Base-by-base conservation (phyloP, 805 yeast genomes). In the Alloascoidea africana region DNA sequence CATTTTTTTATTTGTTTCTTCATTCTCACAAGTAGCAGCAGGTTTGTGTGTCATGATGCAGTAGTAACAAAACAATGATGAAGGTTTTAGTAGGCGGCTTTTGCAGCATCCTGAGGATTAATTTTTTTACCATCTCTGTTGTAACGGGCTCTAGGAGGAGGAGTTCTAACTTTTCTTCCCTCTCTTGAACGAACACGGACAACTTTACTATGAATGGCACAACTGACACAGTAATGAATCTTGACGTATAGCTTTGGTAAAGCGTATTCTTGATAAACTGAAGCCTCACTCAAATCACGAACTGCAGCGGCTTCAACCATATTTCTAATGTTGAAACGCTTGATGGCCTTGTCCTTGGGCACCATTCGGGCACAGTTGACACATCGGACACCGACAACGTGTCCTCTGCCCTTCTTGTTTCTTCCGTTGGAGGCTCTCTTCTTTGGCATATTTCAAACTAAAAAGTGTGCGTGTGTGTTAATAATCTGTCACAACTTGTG, bases 391-490 rank as follows among this genome's bases (percentile, higher is more conserved):
- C 95, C 94, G 72, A 83, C 84, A 70, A 84, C 96, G 95, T 91
- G 97, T 67, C 99, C 99, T 85, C 99, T 91, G 68, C 97, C 97
- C 76, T 86, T 87, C 93, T 91, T 91, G 93, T 91, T 91, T 79
- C 99, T 87, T 80, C 99, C 99, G 96, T 87, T 86, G 91, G 96
- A 86, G 70, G 97, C 86, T 87, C 99, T 89, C 97, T 91, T 91
- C 85, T 91, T 91, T 72, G 98, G 97, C 99, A 91, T 91, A 52
- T 68, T 77, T n/a, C n/a, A 23, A 23, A 23, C n/a, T 23, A 23
- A 23, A n/a, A 23, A 23, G 30, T n/a, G n/a, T n/a, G n/a, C n/a
- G n/a, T n/a, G n/a, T n/a, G n/a, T n/a, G n/a, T n/a, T n/a, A n/a
- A n/a, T n/a, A n/a, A n/a, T n/a, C n/a, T n/a, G n/a, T n/a, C n/a